Base-by-base conservation (phyloP, 2,329 filamentous ascomycete genomes). In the Fonsecaea monophora region DNA sequence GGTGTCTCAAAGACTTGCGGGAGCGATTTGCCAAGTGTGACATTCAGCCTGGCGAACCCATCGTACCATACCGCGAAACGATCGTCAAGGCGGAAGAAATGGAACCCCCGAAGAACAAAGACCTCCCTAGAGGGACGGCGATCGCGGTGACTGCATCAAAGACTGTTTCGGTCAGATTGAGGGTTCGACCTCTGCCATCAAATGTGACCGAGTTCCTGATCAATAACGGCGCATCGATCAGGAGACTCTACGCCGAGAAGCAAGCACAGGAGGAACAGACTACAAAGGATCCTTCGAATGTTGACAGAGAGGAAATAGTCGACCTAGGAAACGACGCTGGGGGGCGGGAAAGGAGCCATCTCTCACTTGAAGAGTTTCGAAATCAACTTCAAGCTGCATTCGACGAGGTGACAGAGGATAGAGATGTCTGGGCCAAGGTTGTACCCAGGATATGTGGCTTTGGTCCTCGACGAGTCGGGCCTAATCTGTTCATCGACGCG, bases 1-100 rank as follows among this genome's bases (percentile, higher is more conserved):
- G 95, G 64, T 99, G 95, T 76, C 79, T 99, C 66, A 97, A 95
- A 61, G 95, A 99, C 81, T 83, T 99, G 32, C 87, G 92, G 68
- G 95, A 99, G 76, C 86, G 95, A 4, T 99, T 97, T 76, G 94
- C 95, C 5, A 90, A 88, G 70, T 98, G 96, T 76, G 94, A 98
- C 72, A 94, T 99, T 60, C 94, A 98, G 75, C 92, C 92, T 34
- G 94, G 95, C 64, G 92, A 92, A 53, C 92, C 95, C 1, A 98
- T 99, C 68, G 95, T 99, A 13, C 95, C 95, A 0, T 99, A 97
- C 78, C 86, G 94, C 64, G 95, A 99, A 80, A 95, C 92, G 0
- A 97, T 96, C 66, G 89, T 97, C 48, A 86, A 87, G 32, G 91
- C 90, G 0, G 87, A 93, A 42, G 95, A 99, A 78, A 99, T 99